Base-by-base conservation (phyloP, 73 alveolate species). In the Tetrahymena borealis region DNA sequence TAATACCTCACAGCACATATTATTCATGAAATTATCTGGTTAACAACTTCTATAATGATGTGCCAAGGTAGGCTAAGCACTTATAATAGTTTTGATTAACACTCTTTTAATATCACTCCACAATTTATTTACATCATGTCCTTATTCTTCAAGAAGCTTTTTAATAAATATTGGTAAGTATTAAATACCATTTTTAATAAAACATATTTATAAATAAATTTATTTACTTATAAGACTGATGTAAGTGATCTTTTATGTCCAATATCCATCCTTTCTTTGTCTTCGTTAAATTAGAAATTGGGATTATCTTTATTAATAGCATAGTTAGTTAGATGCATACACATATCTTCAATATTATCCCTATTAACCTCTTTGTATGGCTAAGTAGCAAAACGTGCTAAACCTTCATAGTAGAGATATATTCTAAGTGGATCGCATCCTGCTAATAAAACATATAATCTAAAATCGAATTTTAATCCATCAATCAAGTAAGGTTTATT, bases 351-450 rank as follows among this genome's bases (percentile, higher is more conserved):
- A 28, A 94, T 32, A 91, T 97, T 96, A 36, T 91, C 94, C 43
- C 91, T 90, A 42, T 94, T 93, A 8, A 95, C 93, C 18, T 96
- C 91, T 40, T 78, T 37, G 94, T 98, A 98, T 90, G 91, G 92
- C 93, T 97, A 99, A 79, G 99, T 96, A 1, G 99, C 98, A 43
- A 98, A 98, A 91, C 99, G 78, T 1, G 99, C 99, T 90, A 98
- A 94, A 2, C 99, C 99, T 77, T 97, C 99, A 93, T 97, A 93
- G 95, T 97, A 97, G 60, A 98, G 91, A 93, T 95, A 97, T 91
- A 97, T 96, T 95, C 98, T 96, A 33, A 97, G 93, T 36, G 99
- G 99, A 79, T 98, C 96, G 11, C 96, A 97, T 18, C 98, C 96
- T 32, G 99, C 96, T 24, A 98, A 95, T 90, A 98, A 90, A 6